Conservation (phyloP, 495 filamentous ascomycete genomes). For the Penicillium turbatum region DNA sequence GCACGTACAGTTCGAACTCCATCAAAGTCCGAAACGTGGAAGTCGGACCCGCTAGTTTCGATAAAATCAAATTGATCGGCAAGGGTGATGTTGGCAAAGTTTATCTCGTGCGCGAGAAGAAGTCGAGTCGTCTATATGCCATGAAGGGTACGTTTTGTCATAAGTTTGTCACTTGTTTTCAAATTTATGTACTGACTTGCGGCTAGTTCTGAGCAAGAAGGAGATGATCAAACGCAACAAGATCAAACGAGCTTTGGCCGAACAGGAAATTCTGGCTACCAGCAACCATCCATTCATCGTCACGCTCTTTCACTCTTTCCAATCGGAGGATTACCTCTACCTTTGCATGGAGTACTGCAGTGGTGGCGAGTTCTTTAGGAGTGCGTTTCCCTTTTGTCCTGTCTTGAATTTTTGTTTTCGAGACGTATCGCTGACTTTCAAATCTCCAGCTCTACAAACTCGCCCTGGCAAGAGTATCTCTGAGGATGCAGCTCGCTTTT, state of each 20-base stretch:
- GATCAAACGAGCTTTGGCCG: conserved; percentile 95
- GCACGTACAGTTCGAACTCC: conserved; percentile 98
- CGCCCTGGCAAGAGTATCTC: conserved; percentile 94
- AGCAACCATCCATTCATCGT: conserved; percentile 99
- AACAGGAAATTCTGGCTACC: conserved; percentile 96
- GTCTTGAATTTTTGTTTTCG: not conserved
- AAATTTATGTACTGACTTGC: conserved; percentile 7
- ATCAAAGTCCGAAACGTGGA: conserved; percentile 98
- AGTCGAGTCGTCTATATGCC: conserved; percentile 88
- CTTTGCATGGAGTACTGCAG: conserved; percentile 99
- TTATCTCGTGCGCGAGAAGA: conserved; percentile 96
- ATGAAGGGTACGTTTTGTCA: conserved; percentile 77
- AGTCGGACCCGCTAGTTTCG: conserved; percentile 91
- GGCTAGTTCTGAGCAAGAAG: conserved; percentile 91
- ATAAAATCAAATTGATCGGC: conserved; percentile 98
- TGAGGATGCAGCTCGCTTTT: conserved; percentile 95
- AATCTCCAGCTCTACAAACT: conserved; percentile 73
- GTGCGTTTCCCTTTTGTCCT: conserved; percentile 32
- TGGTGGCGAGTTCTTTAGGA: conserved; percentile 95
- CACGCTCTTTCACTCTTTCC: conserved; percentile 96
- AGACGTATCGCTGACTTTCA: conserved; percentile 2
- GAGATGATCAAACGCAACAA: conserved; percentile 99
- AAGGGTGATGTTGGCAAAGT: conserved; percentile 99
- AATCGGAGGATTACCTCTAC: conserved; percentile 97
- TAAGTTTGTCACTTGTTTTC: not conserved